A percentile compares a stretch with the other conserved stretches of the same genome.
Conservation (phyloP, 768 basidiomycete genomes). For the Epithele typhae region DNA sequence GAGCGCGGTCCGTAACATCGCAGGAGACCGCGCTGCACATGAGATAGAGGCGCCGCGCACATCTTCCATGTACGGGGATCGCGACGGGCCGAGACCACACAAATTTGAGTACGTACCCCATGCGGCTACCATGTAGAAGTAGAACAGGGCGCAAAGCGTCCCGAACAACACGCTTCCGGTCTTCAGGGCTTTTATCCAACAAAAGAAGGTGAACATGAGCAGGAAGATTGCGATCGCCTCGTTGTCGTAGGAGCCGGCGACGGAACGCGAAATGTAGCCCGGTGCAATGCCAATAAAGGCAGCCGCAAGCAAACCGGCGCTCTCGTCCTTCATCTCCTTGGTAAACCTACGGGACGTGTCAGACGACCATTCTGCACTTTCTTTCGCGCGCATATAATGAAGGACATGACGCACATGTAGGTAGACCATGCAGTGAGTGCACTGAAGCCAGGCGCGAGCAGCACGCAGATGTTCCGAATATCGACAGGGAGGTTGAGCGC, state of each 20-base stretch:
- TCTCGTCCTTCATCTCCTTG: constrained; percentile 91
- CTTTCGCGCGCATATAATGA: not conserved
- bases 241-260: constrained; percentile 99
- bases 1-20: no score
- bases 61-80: constrained; percentile 3
- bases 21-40: no score
- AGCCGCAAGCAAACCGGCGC: constrained; percentile 94
- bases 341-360: constrained; percentile 64
- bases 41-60: no score
- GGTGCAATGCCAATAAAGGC: constrained; percentile 98
- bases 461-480: constrained; percentile 94
- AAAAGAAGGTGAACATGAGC: constrained; percentile 98
- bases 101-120: constrained; percentile 62
- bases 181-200: constrained; percentile 96
- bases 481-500: constrained; percentile 92
- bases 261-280: constrained; percentile 97
- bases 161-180: constrained; percentile 90
- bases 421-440: constrained; percentile 96
- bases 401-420: constrained; percentile 88
- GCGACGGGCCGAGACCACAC: not conserved
- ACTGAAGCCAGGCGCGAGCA: constrained; percentile 95
- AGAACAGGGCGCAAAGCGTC: constrained; percentile 88
- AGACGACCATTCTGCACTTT: not conserved
- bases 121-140: constrained; percentile 99
- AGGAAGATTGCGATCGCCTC: constrained; percentile 99